phyloP scores from a whole-genome alignment of 768 basidiomycete species.

The Lactarius trivialis region DNA sequence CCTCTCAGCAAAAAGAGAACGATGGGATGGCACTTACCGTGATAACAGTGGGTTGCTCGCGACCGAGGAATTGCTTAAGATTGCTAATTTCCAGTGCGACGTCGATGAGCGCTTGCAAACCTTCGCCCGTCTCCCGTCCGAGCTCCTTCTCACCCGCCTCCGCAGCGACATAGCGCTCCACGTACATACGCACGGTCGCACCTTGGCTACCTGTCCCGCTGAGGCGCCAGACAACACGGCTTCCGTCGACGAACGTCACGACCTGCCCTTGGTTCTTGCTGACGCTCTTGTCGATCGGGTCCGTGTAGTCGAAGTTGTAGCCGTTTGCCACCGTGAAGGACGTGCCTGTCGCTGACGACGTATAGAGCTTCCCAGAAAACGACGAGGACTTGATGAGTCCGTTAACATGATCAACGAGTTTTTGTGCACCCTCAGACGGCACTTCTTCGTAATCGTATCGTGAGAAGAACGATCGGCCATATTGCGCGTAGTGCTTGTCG shows the following conservation, averaged over 20 bases:
- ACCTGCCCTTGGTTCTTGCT: conserved; percentile 96
- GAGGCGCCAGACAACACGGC: conserved; percentile 90
- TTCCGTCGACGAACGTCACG: conserved; percentile 86
- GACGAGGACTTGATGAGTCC: conserved; percentile 57
- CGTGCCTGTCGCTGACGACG: conserved; percentile 56
- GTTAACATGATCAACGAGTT: conserved; percentile 75
- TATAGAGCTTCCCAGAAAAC: conserved; percentile 62
- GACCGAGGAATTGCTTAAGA: conserved; percentile 76
- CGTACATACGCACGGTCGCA: conserved; percentile 93
- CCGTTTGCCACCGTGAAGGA: conserved; percentile 72
- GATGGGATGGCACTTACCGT: conserved; percentile 36
- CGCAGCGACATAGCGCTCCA: conserved; percentile 82
- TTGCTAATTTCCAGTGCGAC: conserved; percentile 83
- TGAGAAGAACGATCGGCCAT: conserved; percentile 98
- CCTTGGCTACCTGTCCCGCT: conserved; percentile 96
- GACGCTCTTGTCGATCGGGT: conserved; percentile 94
- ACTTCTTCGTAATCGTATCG: conserved; percentile 99
- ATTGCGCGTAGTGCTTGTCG: conserved; percentile 78
- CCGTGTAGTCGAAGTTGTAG: conserved; percentile 92
- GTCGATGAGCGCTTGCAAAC: conserved; percentile 91
- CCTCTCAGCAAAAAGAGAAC: background rate
- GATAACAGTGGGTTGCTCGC: conserved; percentile 94
- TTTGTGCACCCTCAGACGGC: conserved; percentile 81
- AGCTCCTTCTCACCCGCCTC: conserved; percentile 65
- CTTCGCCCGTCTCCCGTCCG: conserved; percentile 73